Evolutionary conservation across 2,329 filamentous ascomycete species (phyloP).

Genomic region (Fusarium armeniacum): DNA sequence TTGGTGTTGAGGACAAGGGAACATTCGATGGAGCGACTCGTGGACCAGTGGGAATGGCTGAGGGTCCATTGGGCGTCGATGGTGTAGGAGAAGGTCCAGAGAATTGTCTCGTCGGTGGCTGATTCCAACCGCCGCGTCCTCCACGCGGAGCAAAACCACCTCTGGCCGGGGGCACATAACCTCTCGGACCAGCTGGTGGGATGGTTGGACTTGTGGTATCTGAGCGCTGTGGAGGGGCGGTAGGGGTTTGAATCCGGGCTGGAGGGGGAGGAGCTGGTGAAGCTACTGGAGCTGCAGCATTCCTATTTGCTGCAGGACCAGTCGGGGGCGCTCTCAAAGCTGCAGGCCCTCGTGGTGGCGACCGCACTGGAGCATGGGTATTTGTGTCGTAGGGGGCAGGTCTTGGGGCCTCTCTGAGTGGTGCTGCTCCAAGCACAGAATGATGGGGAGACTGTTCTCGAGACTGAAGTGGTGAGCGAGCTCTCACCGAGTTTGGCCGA

Average conservation of each 20-base stretch:
- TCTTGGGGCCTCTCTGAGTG: constrained; percentile 50
- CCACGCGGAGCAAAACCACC: constrained; percentile 62
- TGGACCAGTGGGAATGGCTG: constrained; percentile 64
- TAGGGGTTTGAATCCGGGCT: constrained; percentile 55
- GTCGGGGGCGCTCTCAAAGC: constrained; percentile 66
- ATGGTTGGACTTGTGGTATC: constrained; percentile 62
- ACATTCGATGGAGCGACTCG: constrained; percentile 54
- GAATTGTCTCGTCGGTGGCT: constrained; percentile 53
- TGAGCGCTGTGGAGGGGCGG: constrained; percentile 53
- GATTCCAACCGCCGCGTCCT: constrained; percentile 62
- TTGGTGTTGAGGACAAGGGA: constrained; percentile 57
- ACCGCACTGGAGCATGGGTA: constrained; percentile 53
- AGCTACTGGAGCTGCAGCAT: constrained; percentile 56
- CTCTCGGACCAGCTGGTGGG: constrained; percentile 68
- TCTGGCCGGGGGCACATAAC: constrained; percentile 63
- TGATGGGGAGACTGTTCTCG: constrained; percentile 58
- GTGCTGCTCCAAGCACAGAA: constrained; percentile 41
- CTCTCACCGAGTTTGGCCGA: constrained; percentile 62
- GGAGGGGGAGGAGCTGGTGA: constrained; percentile 54
- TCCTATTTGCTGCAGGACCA: constrained; percentile 57
- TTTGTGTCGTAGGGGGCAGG: constrained; percentile 50
- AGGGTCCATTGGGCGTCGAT: constrained; percentile 57
- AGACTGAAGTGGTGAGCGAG: constrained; percentile 62
- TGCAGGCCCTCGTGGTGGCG: constrained; percentile 69
- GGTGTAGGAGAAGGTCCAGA: constrained; percentile 56